Percentiles rank a stretch among this genome's conserved stretches.
Conservation (phyloP, 768 basidiomycete genomes). For the Pilatotrama ljubarskyi region DNA sequence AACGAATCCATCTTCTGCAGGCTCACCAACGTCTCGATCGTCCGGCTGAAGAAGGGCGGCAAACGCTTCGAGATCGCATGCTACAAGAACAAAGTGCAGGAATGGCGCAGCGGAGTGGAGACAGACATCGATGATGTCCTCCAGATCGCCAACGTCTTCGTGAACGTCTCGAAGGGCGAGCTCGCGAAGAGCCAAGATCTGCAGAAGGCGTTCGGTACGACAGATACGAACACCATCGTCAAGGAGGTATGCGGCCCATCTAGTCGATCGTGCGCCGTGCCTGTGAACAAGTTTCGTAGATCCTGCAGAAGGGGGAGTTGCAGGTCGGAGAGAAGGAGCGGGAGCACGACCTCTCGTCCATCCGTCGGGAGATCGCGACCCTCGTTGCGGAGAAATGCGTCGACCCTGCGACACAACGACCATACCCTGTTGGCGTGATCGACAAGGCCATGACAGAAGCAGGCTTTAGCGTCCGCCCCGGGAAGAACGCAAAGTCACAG, state of each 20-base stretch:
- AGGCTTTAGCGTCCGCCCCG: slow-evolving; percentile 85
- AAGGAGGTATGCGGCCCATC: slow-evolving; percentile 59
- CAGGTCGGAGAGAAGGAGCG: slow-evolving; percentile 98
- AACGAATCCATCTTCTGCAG: slow-evolving; percentile 42
- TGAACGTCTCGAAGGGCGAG: slow-evolving; percentile 95
- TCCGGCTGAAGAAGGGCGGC: slow-evolving; percentile 94
- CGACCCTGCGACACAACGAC: slow-evolving; percentile 84
- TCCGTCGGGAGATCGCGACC: slow-evolving; percentile 89
- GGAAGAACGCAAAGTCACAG: slow-evolving; percentile 94
- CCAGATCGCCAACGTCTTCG: slow-evolving; percentile 94
- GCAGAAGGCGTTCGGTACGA: slow-evolving; percentile 86
- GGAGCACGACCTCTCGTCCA: slow-evolving; percentile 79
- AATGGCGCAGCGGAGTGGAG: slow-evolving; percentile 93
- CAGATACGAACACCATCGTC: slow-evolving; percentile 68
- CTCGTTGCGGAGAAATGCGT: slow-evolving; percentile 95
- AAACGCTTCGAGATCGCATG: slow-evolving; percentile 99
- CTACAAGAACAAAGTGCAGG: slow-evolving; percentile 99
- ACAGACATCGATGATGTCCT: slow-evolving; percentile 93
- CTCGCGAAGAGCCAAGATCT: slow-evolving; percentile 88
- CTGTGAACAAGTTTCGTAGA: slow-evolving; percentile 44
- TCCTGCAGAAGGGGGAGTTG: slow-evolving; percentile 92
- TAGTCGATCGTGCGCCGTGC: not conserved
- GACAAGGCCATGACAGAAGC: slow-evolving; percentile 98
- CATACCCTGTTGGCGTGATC: slow-evolving; percentile 93
- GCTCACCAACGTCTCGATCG: slow-evolving; percentile 95